Conservation (phyloP, 2,329 filamentous ascomycete genomes). For the Cercospora janseana region DNA sequence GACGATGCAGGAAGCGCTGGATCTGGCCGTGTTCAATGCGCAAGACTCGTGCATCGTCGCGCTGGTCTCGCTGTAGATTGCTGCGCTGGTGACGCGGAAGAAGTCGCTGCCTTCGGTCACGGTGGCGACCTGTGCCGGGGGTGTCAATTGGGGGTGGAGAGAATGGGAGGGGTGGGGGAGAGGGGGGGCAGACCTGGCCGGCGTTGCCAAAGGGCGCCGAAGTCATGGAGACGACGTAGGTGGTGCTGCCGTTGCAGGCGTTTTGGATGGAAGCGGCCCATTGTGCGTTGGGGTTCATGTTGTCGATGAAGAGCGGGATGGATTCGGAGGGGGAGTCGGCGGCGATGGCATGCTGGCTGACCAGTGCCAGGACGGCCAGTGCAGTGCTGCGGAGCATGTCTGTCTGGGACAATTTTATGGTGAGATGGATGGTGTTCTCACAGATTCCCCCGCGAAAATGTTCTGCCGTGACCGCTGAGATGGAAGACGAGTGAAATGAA, state of each 20-base stretch:
- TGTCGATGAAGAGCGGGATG: conserved; percentile 29
- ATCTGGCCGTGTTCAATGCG: conserved; percentile 15
- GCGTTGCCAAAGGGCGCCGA: conserved; percentile 22
- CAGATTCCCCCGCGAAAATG: no score
- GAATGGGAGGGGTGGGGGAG: no score
- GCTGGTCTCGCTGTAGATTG: conserved; percentile 28
- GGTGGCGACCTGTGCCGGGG: conserved; percentile 29
- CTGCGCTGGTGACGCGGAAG: conserved; percentile 27
- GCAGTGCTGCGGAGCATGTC: background rate
- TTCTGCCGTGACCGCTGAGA: no score
- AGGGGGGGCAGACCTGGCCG: conserved; percentile 14
- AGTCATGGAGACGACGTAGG: conserved; percentile 28
- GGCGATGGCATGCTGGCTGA: background rate
- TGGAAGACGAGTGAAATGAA: no score
- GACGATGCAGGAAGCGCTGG: conserved; percentile 24
- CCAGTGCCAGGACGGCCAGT: background rate
- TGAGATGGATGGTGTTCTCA: no score
- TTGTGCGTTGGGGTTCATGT: conserved; percentile 26
- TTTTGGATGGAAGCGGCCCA: conserved; percentile 30
- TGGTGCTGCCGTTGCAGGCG: conserved; percentile 28
- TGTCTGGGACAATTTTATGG: background rate
- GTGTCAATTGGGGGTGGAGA: no score
- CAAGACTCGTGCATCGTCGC: conserved; percentile 30
- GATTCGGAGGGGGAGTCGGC: conserved; percentile 2
- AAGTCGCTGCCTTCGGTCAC: conserved; percentile 28